phyloP scores from a whole-genome alignment of 2,329 filamentous ascomycete species.

The Phyllosticta citribraziliensis region DNA sequence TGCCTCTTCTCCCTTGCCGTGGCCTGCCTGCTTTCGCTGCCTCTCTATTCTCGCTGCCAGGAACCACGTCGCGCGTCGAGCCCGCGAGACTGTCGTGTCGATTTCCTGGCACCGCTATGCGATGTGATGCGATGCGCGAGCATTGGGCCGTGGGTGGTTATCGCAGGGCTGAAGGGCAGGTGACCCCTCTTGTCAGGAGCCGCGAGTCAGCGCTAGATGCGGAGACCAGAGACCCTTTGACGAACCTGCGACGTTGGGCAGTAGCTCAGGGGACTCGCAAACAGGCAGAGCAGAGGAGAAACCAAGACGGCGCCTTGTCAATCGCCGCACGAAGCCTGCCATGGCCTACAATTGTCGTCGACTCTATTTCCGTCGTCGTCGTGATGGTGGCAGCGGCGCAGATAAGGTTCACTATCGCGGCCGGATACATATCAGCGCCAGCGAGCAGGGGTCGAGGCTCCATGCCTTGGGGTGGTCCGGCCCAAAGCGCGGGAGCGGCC shows the following conservation, averaged over 20 bases:
- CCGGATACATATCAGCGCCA: neutral
- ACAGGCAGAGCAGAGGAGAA: neutral
- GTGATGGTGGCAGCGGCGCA: neutral
- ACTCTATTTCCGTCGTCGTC: too few species aligned
- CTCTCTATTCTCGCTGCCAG: neutral
- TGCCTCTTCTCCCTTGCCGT: neutral
- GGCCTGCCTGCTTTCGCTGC: neutral
- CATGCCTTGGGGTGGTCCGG: too few species aligned
- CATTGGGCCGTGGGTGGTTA: neutral
- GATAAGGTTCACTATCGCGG: neutral
- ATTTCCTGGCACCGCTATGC: neutral
- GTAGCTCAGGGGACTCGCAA: neutral
- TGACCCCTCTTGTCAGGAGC: neutral
- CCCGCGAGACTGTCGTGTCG: neutral
- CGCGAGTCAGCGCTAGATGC: neutral
- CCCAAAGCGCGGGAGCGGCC: neutral
- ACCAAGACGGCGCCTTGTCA: neutral
- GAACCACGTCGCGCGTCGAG: neutral
- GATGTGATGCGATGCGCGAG: neutral
- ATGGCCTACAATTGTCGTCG: neutral
- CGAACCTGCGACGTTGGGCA: neutral
- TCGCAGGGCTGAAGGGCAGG: neutral
- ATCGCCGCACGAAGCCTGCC: neutral
- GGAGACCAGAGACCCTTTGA: neutral
- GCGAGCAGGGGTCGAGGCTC: neutral